Evolutionary conservation across 2,329 filamentous ascomycete genomes (phyloP), one percentile per base, ranked within the genome.

Genomic region (Ambrosiella xylebori): DNA sequence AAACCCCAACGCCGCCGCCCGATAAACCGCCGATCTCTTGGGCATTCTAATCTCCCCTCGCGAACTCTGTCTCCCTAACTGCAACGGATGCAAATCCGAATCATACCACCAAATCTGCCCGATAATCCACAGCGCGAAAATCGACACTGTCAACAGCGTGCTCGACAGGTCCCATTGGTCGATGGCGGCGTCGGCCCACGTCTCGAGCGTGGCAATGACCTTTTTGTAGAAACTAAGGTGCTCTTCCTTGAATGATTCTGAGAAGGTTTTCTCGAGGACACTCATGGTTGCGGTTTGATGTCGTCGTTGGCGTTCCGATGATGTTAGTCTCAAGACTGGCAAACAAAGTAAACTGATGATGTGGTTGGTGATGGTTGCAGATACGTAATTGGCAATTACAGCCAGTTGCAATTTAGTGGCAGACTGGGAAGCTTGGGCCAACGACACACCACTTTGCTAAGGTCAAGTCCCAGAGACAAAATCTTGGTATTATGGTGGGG

Each of bases 1-100:
- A 65, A 89, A 88, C 71, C 94, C 85, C 17, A 91, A 90, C 6
- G 85, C 83, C 61, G 88, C 85, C n/a, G 86, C 87, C 60, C 93
- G 79, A 70, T 91, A 95, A 61, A 88, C 73, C 52, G 93, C 84
- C 45, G 88, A 95, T 70, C 97, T 86, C 63, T 87, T 85, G 59
- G 86, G 80, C 64, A 91, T 82, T 64, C 93, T 80, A 57, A 97
- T 85, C 11, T 84, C 80, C 7, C 88, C 86, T 55, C 85, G 78
- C 62, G 83, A 77, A 2, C 88, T 81, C 74, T 97, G 93, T 57
- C 91, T 81, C 58, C 87, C 86, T 36, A 98, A 82, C 53, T 97
- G 79, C 70, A 95, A 83, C 39, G 93, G 91, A 70, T 97, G 93
- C 4, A 86, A 85, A 72, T 98, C 93, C 5, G 93, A 86, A 57